Conservation (phyloP, 2,329 filamentous ascomycete species). For the Ploettnerulaceae sp. region DNA sequence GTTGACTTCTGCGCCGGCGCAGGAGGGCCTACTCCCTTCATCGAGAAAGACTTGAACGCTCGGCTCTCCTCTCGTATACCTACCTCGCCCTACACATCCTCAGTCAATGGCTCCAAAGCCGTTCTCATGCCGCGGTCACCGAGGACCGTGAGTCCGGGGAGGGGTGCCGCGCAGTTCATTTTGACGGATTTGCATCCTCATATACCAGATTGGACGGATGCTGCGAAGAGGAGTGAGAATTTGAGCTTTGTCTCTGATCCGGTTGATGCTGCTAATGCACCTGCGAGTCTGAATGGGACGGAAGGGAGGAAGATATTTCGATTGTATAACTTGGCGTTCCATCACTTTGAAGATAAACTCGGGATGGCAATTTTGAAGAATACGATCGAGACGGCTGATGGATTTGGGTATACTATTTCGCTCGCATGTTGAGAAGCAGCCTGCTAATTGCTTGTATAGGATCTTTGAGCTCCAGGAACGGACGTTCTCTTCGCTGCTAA, state of each 20-base stretch:
- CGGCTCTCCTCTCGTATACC: constrained; percentile 31
- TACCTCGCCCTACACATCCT: constrained; percentile 27
- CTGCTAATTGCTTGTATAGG: constrained; percentile 28
- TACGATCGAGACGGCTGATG: constrained; percentile 59
- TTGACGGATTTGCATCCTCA: constrained; percentile 64
- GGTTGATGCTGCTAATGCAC: constrained; percentile 61
- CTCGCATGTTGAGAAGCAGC: not conserved
- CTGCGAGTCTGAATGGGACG: constrained; percentile 42
- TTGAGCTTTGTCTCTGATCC: constrained; percentile 55
- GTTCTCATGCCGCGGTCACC: constrained; percentile 27
- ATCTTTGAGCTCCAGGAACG: constrained; percentile 74
- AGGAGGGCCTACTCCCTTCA: constrained; percentile 63
- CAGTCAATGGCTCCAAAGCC: constrained; percentile 12
- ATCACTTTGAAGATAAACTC: constrained; percentile 66
- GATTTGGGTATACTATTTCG: constrained; percentile 46
- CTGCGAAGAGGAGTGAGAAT: constrained; percentile 47
- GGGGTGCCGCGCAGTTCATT: constrained; percentile 48
- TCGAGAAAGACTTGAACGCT: constrained; percentile 56
- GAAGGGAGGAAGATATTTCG: constrained; percentile 54
- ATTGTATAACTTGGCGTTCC: constrained; percentile 70
- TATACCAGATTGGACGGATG: constrained; percentile 52
- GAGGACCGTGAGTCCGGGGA: constrained; percentile 8
- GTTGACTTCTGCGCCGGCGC: constrained; percentile 74
- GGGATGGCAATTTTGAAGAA: constrained; percentile 58
- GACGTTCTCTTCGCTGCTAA: constrained; percentile 48